A percentile compares a stretch with the other conserved stretches of the same genome.
phyloP scores from a whole-genome alignment of 805 yeast genomes.

The Lachancea waltii region DNA sequence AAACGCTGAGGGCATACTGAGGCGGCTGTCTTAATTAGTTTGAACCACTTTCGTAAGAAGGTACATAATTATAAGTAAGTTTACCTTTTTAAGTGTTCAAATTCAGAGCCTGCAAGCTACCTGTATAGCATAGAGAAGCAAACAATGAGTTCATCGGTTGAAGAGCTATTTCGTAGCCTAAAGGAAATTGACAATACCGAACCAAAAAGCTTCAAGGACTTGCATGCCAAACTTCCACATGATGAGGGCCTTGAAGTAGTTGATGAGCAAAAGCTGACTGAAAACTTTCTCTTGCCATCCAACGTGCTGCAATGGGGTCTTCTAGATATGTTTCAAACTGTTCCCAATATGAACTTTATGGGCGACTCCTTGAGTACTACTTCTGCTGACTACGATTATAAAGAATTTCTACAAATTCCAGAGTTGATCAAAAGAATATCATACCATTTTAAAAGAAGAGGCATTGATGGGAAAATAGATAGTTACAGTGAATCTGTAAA shows the following conservation, averaged over 20 bases:
- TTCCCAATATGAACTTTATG: slow-evolving; percentile 35
- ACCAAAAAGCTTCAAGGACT: slow-evolving; percentile 33
- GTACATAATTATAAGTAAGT: too few species aligned
- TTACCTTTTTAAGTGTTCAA: too few species aligned
- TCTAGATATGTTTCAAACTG: slow-evolving; percentile 58
- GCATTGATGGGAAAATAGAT: slow-evolving; percentile 64
- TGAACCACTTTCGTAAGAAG: too few species aligned
- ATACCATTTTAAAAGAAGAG: slow-evolving; percentile 62
- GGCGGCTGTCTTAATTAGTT: too few species aligned
- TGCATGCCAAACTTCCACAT: slow-evolving; percentile 33
- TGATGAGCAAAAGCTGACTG: slow-evolving; percentile 20
- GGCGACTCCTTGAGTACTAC: slow-evolving; percentile 13
- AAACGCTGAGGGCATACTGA: too few species aligned
- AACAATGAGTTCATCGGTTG: too few species aligned
- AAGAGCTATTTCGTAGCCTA: slow-evolving; percentile 19
- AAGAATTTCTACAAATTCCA: slow-evolving; percentile 52
- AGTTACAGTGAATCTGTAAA: slow-evolving; percentile 60
- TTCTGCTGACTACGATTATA: slow-evolving; percentile 28
- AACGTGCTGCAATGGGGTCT: slow-evolving; percentile 61
- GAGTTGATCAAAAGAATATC: slow-evolving; percentile 54
- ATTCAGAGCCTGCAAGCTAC: too few species aligned
- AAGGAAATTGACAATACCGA: slow-evolving; percentile 18
- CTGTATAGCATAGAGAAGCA: too few species aligned
- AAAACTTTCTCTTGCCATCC: slow-evolving; percentile 56
- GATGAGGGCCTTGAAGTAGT: slow-evolving; percentile 8